Conservation (phyloP, 768 basidiomycete genomes). For the Phylloporus rhodoxanthus region DNA sequence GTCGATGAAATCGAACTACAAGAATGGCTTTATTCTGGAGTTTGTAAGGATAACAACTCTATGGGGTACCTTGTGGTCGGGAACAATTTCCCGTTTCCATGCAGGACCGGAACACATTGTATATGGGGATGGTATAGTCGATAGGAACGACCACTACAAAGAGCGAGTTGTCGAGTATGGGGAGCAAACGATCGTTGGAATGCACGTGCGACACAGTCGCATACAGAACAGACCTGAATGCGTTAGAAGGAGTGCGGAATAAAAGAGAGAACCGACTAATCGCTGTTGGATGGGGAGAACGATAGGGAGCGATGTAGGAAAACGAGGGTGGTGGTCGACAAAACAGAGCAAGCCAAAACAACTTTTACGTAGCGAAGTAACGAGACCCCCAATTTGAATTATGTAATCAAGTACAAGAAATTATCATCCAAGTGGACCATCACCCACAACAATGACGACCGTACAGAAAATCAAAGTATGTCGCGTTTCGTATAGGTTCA, state of each 20-base stretch:
- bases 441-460: slow-evolving; percentile 58
- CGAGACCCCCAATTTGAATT: slow-evolving; percentile 6
- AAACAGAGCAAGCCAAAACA: slow-evolving; percentile 1
- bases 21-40: slow-evolving; percentile 1
- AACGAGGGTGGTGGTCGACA: slow-evolving; percentile 2
- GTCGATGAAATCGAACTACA: slow-evolving; percentile 95
- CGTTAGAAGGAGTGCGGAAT: slow-evolving; percentile 18
- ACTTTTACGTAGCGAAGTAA: slow-evolving; percentile 11
- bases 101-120: slow-evolving; percentile 54
- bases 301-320: slow-evolving; percentile 17
- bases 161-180: slow-evolving; percentile 20
- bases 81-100: slow-evolving; percentile 97
- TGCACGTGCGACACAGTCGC: slow-evolving; percentile 33
- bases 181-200: slow-evolving; percentile 21
- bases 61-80: slow-evolving; percentile 85
- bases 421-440: neutral
- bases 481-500: slow-evolving; percentile 16
- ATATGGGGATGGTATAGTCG: slow-evolving; percentile 1
- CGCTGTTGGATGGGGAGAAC: slow-evolving; percentile 2
- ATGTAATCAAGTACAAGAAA: slow-evolving; percentile 7
- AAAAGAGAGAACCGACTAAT: slow-evolving; percentile 20
- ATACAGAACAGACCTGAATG: slow-evolving; percentile 17
- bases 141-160: slow-evolving; percentile 19
- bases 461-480: slow-evolving; percentile 83
- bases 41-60: neutral